Base-by-base conservation (phyloP, 2,329 filamentous ascomycete genomes). In the Cladophialophora bantiana region DNA sequence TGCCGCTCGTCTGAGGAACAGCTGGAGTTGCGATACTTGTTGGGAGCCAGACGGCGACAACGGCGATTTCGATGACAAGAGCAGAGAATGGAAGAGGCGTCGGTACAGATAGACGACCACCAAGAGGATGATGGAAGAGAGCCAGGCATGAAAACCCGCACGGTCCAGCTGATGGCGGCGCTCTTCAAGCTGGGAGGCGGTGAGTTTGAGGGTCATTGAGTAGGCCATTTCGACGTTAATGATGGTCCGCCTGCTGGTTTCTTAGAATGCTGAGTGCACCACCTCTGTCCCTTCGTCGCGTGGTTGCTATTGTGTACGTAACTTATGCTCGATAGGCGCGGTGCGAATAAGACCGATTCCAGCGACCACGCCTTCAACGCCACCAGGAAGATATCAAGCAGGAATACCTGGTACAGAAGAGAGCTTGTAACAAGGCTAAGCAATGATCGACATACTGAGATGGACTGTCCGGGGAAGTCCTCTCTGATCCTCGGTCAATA, bases 121-220 rank as follows among this genome's bases (percentile, higher is more conserved):
- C 32, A 81, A 73, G 13, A 83, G 76, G 3, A 83, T 68, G 7
- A 88, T 66, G 4, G 83, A 79, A 1, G 86, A 87, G 68, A 81
- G 76, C 74, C 88, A 86, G 15, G 86, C 86, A 42, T 85, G 76
- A n/a, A 79, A 75, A 7, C 84, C 86, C 61, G 87, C 85, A 58
- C 77, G 77, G 72, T 87, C 83, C n/a, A 89, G 81, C 31, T 84
- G 74, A 31, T 81, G 77, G 38, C 86, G 80, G 40, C 86, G 81
- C 32, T 80, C 78, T 55, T 83, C 77, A 62, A 83, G 81, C 70
- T 87, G 82, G 32, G 81, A 77, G 13, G 82, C 76, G 12, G 80
- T 79, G 32, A 86, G 77, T n/a, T 79, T 78, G 42, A 84, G 31
- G 31, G 12, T 35, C 69, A 88, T 88, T 34, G 82, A 82, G 74